Percentiles rank a stretch among this genome's conserved stretches.
Evolutionary conservation across 2,329 filamentous ascomycete species (phyloP).

Genomic region (Ilyonectria robusta): DNA sequence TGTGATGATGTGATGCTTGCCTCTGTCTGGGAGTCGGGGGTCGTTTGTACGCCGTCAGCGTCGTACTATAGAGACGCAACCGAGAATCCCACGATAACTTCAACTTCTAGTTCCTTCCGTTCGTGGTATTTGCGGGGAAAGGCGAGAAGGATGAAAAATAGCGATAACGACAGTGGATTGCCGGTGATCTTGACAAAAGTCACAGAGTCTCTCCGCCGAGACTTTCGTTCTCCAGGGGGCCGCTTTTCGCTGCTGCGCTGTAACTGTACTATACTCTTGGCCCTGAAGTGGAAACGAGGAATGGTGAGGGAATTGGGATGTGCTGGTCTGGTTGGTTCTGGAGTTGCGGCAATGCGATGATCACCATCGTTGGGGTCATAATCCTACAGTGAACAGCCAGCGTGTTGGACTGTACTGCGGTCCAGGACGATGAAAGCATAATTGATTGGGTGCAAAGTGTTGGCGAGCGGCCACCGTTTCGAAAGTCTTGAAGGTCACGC

Average conservation of each 20-base stretch:
- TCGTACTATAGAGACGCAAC: slow-evolving; percentile 16
- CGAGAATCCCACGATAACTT: slow-evolving; percentile 44
- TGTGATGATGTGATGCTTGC: slow-evolving; percentile 22
- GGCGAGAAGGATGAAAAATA: slow-evolving; percentile 23
- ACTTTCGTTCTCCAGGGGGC: not conserved
- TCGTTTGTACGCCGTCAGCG: slow-evolving; percentile 24
- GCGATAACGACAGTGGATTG: slow-evolving; percentile 19
- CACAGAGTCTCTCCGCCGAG: slow-evolving; percentile 9
- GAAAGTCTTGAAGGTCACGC: slow-evolving; percentile 21
- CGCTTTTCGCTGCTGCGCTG: not conserved
- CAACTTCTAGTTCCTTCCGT: slow-evolving; percentile 15
- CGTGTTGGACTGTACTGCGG: slow-evolving; percentile 40
- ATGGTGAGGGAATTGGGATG: slow-evolving; percentile 45
- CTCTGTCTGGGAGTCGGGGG: slow-evolving; percentile 22
- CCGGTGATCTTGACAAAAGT: slow-evolving; percentile 25
- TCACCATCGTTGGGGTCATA: slow-evolving; percentile 34
- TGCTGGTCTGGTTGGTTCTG: slow-evolving; percentile 31
- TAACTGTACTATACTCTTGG: not conserved
- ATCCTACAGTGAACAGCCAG: slow-evolving; percentile 33
- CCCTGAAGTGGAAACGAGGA: slow-evolving; percentile 18
- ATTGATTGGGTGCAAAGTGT: slow-evolving; percentile 32
- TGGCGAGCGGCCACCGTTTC: slow-evolving; percentile 42
- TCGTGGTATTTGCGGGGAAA: slow-evolving; percentile 20
- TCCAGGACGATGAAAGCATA: slow-evolving; percentile 10
- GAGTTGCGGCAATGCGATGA: slow-evolving; percentile 30